Percentiles rank a stretch among this genome's conserved stretches.
Evolutionary conservation across 108 stramenopile species (phyloP).

Genomic region (Chaetoceros tenuissimus): DNA sequence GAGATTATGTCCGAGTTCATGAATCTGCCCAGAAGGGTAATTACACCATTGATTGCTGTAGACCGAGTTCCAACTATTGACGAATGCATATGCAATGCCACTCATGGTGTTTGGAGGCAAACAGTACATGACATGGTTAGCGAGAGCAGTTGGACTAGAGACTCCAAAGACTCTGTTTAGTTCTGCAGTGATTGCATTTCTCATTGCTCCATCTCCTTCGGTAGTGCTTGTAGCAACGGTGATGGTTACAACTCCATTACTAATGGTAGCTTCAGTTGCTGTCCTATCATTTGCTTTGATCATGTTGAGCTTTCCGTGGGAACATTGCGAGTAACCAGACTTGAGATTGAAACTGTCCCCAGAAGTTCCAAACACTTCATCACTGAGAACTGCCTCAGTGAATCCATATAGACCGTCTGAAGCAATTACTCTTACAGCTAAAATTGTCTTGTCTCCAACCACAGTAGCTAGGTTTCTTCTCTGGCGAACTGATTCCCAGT

Average conservation of each 20-base stretch:
- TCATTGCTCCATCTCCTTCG: conserved; percentile 5
- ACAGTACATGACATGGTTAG: conserved; percentile 29
- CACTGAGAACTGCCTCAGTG: conserved; percentile 8
- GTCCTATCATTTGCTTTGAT: conserved; percentile 4
- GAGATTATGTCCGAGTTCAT: conserved; percentile 54
- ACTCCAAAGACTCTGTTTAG: conserved; percentile 6
- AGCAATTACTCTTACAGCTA: conserved; percentile 28
- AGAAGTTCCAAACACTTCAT: conserved; percentile 31
- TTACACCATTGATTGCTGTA: conserved; percentile 51
- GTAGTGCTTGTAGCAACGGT: conserved; percentile 8
- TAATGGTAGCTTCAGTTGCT: conserved; percentile 9
- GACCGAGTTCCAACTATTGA: conserved; percentile 35
- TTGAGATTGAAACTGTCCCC: conserved; percentile 24
- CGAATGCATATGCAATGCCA: conserved; percentile 26
- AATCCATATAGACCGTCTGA: conserved; percentile 6
- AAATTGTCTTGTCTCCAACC: conserved; percentile 1
- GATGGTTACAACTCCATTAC: too few relatives aligned
- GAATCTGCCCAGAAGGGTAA: conserved; percentile 34
- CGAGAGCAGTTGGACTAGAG: conserved; percentile 16
- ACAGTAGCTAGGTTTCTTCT: not conserved
- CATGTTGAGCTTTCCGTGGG: conserved; percentile 27
- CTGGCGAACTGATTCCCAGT: too few relatives aligned
- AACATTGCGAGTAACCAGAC: conserved; percentile 28
- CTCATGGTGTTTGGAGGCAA: conserved; percentile 25
- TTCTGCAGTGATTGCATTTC: conserved; percentile 17